Conservation (phyloP, 2,329 filamentous ascomycete species). For the Penicillium brevicompactum region DNA sequence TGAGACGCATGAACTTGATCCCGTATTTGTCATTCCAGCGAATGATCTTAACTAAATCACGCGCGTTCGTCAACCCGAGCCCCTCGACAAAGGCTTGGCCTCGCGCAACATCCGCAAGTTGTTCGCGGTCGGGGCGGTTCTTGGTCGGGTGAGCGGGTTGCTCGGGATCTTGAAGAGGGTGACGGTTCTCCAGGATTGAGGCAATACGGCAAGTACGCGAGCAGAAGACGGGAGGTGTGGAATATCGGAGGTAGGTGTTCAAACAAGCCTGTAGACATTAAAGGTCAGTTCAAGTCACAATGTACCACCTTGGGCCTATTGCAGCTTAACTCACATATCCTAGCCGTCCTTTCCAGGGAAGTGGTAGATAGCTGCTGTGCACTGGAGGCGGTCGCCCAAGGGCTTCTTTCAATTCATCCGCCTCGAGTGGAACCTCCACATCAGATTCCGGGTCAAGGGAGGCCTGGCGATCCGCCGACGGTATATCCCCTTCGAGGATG, state of each 20-base stretch:
- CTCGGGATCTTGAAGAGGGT: constrained; percentile 74
- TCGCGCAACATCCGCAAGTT: constrained; percentile 66
- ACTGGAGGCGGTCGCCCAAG: constrained; percentile 70
- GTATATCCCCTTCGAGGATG: constrained; percentile 19
- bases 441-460: constrained; percentile 57
- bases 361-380: constrained; percentile 78
- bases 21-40: constrained; percentile 90
- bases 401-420: constrained; percentile 61
- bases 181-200: constrained; percentile 84
- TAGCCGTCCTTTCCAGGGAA: constrained; percentile 87
- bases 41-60: constrained; percentile 82
- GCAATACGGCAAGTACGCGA: constrained; percentile 89
- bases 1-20: constrained; percentile 89
- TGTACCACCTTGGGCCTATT: no score
- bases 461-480: constrained; percentile 15
- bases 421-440: constrained; percentile 53
- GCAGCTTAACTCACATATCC: constrained; percentile 70
- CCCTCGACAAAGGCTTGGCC: constrained; percentile 75
- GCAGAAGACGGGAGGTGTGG: constrained; percentile 82
- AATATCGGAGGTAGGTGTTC: constrained; percentile 83
- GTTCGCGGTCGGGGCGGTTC: constrained; percentile 76
- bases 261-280: constrained; percentile 68
- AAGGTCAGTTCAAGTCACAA: background rate
- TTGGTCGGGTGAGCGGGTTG: constrained; percentile 80
- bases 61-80: constrained; percentile 77